A percentile compares a stretch with the other conserved stretches of the same genome.
Evolutionary conservation across 1,284 basidiomycete genomes (phyloP).

Genomic region (Cryptococcus depauperatus): DNA sequence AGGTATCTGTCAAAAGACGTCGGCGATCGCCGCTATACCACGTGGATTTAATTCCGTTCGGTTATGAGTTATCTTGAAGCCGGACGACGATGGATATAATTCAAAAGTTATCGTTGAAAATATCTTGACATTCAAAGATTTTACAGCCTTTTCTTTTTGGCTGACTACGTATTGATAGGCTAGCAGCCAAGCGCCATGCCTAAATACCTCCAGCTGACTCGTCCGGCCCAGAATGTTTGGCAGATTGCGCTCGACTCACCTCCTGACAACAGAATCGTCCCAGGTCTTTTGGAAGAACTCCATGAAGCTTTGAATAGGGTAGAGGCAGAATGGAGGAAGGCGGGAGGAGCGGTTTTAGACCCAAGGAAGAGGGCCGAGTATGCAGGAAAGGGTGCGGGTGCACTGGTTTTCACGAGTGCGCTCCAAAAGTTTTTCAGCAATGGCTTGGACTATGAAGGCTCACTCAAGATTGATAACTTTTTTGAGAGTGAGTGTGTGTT

Average conservation of each 20-base stretch:
- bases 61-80: too few species aligned
- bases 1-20: too few species aligned
- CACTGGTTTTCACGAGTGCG: slow-evolving; percentile 63
- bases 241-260: slow-evolving; percentile 37
- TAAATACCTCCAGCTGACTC: slow-evolving; percentile 26
- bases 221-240: slow-evolving; percentile 30
- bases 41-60: too few species aligned
- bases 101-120: too few species aligned
- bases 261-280: slow-evolving; percentile 44
- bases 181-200: too few species aligned
- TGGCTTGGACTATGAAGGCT: slow-evolving; percentile 65
- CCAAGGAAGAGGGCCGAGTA: slow-evolving; percentile 42
- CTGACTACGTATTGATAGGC: too few species aligned
- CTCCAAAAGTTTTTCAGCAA: slow-evolving; percentile 87
- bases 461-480: slow-evolving; percentile 59
- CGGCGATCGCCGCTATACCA: too few species aligned
- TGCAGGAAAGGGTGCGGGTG: slow-evolving; percentile 51
- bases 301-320: slow-evolving; percentile 59
- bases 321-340: slow-evolving; percentile 66
- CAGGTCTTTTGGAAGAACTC: slow-evolving; percentile 34
- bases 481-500: slow-evolving; percentile 55
- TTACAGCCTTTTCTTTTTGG: too few species aligned
- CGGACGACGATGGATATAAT: too few species aligned
- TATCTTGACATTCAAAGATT: too few species aligned
- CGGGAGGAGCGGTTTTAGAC: slow-evolving; percentile 47